These are phyloP conservation scores for Hygrocybe punicea DNA, from an alignment of 768 basidiomycete genomes.

Conservation along the genomic window DNA sequence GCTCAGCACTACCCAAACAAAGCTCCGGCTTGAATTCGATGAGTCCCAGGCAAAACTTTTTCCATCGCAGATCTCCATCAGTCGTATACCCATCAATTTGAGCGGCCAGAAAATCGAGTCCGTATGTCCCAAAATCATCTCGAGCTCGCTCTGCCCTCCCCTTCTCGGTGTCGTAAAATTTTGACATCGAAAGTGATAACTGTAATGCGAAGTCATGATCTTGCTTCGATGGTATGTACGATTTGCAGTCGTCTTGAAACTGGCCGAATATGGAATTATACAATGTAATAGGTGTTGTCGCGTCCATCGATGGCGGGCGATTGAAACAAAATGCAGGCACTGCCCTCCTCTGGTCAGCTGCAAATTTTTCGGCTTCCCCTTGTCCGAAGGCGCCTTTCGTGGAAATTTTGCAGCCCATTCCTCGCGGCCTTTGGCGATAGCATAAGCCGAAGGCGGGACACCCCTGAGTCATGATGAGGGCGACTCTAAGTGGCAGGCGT, in stretches of 20 bases:
- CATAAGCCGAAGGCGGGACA: background rate
- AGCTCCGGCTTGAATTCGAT: slow-evolving; percentile 22
- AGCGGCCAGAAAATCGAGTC: background rate
- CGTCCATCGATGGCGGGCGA: background rate
- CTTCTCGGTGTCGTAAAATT: slow-evolving; percentile 18
- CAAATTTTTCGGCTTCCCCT: background rate
- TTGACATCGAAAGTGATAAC: slow-evolving; percentile 18
- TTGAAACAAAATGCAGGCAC: background rate
- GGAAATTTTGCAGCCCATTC: slow-evolving; percentile 1
- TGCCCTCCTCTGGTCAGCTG: background rate
- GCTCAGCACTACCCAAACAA: slow-evolving; percentile 18
- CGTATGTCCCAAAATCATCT: background rate
- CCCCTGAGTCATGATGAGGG: background rate
- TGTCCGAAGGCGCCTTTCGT: background rate
- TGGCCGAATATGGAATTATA: slow-evolving; percentile 24
- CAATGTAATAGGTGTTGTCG: background rate
- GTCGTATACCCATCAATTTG: slow-evolving; percentile 9
- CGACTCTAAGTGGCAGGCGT: background rate
- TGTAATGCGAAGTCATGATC: slow-evolving; percentile 19
- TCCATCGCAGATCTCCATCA: slow-evolving; percentile 14
- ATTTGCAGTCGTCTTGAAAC: slow-evolving; percentile 25
- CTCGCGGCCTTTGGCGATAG: background rate
- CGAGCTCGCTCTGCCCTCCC: slow-evolving; percentile 5
- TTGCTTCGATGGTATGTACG: slow-evolving; percentile 16
- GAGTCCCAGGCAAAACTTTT: slow-evolving; percentile 16